Conservation (phyloP, 495 filamentous ascomycete genomes). For the Diplogelasinospora grovesii region DNA sequence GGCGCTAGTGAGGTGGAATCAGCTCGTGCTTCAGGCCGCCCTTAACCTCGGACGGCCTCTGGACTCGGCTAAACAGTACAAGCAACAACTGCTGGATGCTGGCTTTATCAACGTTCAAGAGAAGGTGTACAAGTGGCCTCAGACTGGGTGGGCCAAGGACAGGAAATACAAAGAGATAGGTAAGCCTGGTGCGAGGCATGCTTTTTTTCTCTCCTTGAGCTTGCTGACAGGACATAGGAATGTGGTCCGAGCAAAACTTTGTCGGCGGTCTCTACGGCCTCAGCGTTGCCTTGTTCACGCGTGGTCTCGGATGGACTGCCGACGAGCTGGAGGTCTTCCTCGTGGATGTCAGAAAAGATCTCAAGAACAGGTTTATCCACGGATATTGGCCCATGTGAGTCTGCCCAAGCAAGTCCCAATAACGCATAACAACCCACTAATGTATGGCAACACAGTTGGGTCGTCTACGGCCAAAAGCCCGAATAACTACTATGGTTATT, state of each 20-base stretch:
- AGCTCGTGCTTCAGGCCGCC: not conserved
- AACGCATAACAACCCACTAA: too few species aligned
- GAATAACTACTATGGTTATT: too few species aligned
- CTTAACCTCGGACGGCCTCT: not conserved
- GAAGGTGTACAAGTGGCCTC: constrained; percentile 20
- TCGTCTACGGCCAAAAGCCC: too few species aligned
- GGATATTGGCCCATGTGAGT: too few species aligned
- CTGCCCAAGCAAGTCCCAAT: too few species aligned
- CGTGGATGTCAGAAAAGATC: constrained; percentile 22
- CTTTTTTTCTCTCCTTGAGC: too few species aligned
- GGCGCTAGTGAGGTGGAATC: not conserved
- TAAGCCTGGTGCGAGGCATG: not conserved
- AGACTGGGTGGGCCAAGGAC: constrained; percentile 38
- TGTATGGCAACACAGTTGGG: too few species aligned
- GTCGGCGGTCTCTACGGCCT: constrained; percentile 37
- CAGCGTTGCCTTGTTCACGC: constrained; percentile 27
- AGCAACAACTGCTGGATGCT: constrained; percentile 2
- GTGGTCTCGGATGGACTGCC: constrained; percentile 21
- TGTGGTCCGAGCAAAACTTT: constrained; percentile 23
- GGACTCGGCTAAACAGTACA: not conserved
- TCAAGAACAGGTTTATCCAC: constrained; percentile 24
- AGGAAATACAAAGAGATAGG: constrained; percentile 44
- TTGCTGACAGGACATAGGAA: too few species aligned
- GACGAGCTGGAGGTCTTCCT: constrained; percentile 23
- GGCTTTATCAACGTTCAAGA: constrained; percentile 5